Base-by-base conservation (phyloP, 2,329 filamentous ascomycete genomes). In the Ophiostoma sp. region DNA sequence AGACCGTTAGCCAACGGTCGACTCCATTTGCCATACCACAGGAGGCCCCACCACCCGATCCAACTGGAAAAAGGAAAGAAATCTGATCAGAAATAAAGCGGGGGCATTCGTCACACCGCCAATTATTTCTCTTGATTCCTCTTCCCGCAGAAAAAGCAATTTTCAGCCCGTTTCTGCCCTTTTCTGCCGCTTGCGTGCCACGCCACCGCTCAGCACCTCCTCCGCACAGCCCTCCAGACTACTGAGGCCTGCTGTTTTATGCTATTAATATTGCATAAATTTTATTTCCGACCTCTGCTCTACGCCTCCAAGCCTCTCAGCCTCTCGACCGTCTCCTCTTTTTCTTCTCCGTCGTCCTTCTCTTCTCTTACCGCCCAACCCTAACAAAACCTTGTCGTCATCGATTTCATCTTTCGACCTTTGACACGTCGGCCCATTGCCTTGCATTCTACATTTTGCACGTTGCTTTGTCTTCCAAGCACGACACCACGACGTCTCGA, bases 381-480 rank as follows among this genome's bases (percentile, higher is more conserved):
- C 18, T 38, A n/a, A 14, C 44, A 47, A 55, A 55, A 55, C n/a
- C 49, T 18, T 55, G 49, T 66, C 41, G 38, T 64, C 41, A 41
- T 38, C 44, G 44, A 38, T 65, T 49, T 64, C n/a, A 5, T 44
- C n/a, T 65, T 52, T 45, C 18, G 49, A 55, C 18, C 16, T 49
- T 47, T 45, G 44, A 65, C 6, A 44, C 38, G 16, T 49, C 38
- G 52, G 6, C 4, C 27, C 14, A 36, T 58, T 36, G 4, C 42
- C 7, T 12, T 44, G 42, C 42, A 6, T 6, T 12, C 7, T 12
- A 12, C 42, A 6, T 6, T 44, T 44, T 44, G 7, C 6, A 44
- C 42, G 1, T 44, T 44, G 11, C 42, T 12, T 44, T 44, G 42
- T 44, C 42, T 7, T 12, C 42, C 7, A 44, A 44, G 11, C 42